Evolutionary conservation across 140 eudicot species (phyloP).

Genomic region (Erigeron philadelphicus): DNA sequence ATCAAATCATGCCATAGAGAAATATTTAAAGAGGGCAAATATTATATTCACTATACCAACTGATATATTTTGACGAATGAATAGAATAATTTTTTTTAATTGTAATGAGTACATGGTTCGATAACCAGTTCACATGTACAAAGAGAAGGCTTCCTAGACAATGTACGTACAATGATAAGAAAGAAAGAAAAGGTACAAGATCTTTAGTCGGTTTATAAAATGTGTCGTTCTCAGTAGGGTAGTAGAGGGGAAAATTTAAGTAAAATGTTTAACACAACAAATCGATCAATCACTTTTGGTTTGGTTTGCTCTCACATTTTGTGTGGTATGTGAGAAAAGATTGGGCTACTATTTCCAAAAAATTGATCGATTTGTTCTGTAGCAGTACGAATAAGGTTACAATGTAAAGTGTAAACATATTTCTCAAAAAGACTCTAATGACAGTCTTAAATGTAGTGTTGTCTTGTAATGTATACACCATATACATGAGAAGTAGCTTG

Average conservation of each 20-base stretch:
- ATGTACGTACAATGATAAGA: no score
- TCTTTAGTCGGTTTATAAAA: neutral
- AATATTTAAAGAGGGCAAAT: no score
- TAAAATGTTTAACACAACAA: neutral
- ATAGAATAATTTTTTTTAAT: no score
- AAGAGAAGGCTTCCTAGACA: neutral
- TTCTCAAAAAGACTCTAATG: no score
- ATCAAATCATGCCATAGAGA: no score
- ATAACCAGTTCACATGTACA: neutral
- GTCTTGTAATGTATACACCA: neutral
- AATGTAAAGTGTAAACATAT: no score
- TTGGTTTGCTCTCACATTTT: neutral
- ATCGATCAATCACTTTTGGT: neutral
- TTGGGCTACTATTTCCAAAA: neutral
- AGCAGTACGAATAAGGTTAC: neutral
- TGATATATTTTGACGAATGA: no score
- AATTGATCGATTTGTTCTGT: neutral
- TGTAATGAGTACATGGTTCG: no score
- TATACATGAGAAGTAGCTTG: neutral
- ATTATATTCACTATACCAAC: no score
- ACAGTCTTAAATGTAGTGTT: neutral
- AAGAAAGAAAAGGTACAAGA: neutral
- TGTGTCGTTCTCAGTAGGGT: neutral
- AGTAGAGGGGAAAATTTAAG: neutral
- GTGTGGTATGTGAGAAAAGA: neutral